These are phyloP conservation scores for Leucoagaricus sp. DNA, from an alignment of 1,284 basidiomycete species.

Conservation along the genomic window DNA sequence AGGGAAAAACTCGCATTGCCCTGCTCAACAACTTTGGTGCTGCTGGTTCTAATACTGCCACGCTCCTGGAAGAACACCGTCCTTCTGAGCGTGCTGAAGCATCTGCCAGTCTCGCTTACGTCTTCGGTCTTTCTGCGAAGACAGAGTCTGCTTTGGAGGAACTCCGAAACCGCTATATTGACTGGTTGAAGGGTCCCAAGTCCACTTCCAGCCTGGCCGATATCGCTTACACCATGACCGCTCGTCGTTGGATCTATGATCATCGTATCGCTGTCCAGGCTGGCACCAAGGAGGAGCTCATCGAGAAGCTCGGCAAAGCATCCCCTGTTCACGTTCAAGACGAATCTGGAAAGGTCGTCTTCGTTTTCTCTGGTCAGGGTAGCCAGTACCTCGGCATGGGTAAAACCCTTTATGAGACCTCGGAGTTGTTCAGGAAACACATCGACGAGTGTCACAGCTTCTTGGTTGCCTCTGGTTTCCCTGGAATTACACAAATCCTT, in stretches of 20 bases:
- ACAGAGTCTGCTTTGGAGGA: conserved; percentile 44
- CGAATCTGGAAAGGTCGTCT: conserved; percentile 41
- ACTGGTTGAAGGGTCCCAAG: conserved; percentile 39
- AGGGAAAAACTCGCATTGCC: conserved; percentile 44
- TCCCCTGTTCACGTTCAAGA: conserved; percentile 31
- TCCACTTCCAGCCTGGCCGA: conserved; percentile 36
- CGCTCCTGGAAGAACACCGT: conserved; percentile 58
- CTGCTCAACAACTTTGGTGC: conserved; percentile 77
- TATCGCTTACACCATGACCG: conserved; percentile 65
- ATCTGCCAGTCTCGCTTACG: conserved; percentile 22
- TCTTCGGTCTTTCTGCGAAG: conserved; percentile 66
- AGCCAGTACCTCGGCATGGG: conserved; percentile 69
- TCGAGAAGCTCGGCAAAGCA: conserved; percentile 42
- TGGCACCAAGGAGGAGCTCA: conserved; percentile 40
- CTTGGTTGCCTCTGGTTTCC: conserved; percentile 49
- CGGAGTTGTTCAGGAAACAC: conserved; percentile 44
- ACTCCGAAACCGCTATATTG: conserved; percentile 47
- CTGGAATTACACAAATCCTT: conserved; percentile 47
- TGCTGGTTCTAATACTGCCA: conserved; percentile 66
- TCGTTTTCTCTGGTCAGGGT: conserved; percentile 75
- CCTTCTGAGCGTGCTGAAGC: neutral
- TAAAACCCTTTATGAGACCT: conserved; percentile 48
- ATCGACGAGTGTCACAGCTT: conserved; percentile 60
- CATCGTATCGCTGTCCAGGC: conserved; percentile 48
- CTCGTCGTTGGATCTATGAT: conserved; percentile 57